Base-by-base conservation (phyloP, 495 filamentous ascomycete genomes). In the Penicillium subrubescens region DNA sequence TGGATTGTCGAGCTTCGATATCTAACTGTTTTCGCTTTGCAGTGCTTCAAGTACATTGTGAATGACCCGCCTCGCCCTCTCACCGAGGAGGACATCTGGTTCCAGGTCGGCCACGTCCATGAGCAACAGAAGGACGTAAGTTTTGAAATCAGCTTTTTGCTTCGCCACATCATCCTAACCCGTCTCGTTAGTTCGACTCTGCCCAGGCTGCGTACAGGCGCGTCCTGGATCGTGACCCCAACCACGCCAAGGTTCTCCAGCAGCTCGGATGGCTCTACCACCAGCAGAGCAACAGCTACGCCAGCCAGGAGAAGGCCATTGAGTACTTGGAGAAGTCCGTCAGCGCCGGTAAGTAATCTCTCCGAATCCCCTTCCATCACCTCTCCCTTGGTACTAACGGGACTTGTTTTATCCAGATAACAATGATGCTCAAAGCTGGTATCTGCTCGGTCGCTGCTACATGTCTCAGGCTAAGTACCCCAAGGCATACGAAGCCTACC, bases 391-490 rank as follows among this genome's bases (percentile, higher is more conserved):
- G 51, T 59, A 48, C 64, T 62, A 52, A 55, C 61, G 5, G 25
- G 17, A 2, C 8, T 11, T 8, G 3, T 31, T 52, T 48, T 2
- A 29, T 25, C 10, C 12, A 96, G 95, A 99, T 68, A 91, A 95
- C 74, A 89, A 79, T 65, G 95, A 99, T 78, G 93, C 95, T 34
- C 96, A 98, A 77, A 98, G 94, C 80, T 99, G 95, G 95, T 99
- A 99, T 75, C 86, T 99, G 48, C 88, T 99, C 51, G 95, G 95
- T 48, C 89, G 95, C 67, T 99, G 95, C 79, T 99, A 99, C 83
- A 99, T 99, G 95, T 96, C 95, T 68, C 93, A 97, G 74, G 92
- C 96, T 78, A 99, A 99, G 73, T 98, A 97, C 74, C 95, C 96
- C 63, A 99, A 98, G 75, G 95, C 95, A 5, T 99, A 99, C 73